These are phyloP conservation scores for Rubroshorea leprosula DNA, from an alignment of 345 rosid species.

Conservation along the genomic window DNA sequence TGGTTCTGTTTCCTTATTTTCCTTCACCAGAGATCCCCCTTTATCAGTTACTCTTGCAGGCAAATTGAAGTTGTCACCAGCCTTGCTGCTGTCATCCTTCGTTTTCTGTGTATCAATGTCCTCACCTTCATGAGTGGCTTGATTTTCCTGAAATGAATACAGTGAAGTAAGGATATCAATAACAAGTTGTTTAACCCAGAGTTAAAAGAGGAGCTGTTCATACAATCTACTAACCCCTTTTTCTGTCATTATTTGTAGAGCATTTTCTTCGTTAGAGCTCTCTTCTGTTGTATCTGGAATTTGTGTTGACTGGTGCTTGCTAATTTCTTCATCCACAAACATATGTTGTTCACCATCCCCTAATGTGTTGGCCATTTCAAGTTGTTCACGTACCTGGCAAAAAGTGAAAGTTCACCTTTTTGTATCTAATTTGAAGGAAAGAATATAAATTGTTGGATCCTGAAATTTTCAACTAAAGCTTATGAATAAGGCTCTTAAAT, in stretches of 20 bases:
- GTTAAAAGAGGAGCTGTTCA: neutral
- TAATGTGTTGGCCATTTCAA: neutral
- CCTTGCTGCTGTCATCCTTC: neutral
- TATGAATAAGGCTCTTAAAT: too few relatives aligned
- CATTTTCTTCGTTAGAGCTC: conserved; percentile 6
- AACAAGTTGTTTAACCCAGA: neutral
- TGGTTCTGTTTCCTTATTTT: conserved; percentile 5
- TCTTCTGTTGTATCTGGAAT: conserved; percentile 3
- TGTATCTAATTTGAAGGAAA: neutral
- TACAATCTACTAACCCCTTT: conserved; percentile 19
- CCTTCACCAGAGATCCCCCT: conserved; percentile 12
- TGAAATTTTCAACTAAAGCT: neutral
- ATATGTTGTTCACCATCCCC: too few relatives aligned
- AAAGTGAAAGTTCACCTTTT: neutral
- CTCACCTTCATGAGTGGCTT: neutral
- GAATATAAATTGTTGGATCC: neutral
- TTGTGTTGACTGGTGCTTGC: conserved; percentile 8
- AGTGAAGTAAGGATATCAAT: too few relatives aligned
- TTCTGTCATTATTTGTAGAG: neutral
- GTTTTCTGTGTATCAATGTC: conserved; percentile 7
- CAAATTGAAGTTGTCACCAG: conserved; percentile 11
- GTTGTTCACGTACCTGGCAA: neutral
- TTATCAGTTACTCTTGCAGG: conserved; percentile 2
- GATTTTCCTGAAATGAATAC: conserved; percentile 14
- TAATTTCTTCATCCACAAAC: conserved; percentile 4